phyloP scores from a whole-genome alignment of 139 green algal species.

The Micractinium conductrix region DNA sequence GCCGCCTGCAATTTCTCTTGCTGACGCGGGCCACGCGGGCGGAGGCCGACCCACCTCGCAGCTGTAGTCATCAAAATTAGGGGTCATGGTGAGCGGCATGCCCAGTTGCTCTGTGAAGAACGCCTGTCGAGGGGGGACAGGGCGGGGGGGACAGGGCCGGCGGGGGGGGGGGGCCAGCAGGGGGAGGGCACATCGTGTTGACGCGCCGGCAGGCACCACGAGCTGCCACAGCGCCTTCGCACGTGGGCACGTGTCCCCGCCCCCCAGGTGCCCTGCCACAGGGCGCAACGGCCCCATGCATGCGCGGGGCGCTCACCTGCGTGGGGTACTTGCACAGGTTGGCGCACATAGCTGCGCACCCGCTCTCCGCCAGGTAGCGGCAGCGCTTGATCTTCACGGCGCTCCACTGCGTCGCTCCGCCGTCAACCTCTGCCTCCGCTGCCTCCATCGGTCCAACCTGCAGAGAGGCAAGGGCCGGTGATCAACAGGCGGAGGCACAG shows the following conservation, averaged over 20 bases:
- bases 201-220: not conserved
- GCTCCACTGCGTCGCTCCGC: conserved; percentile 42
- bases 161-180: conserved; percentile 55
- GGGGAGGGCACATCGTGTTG: too few relatives aligned
- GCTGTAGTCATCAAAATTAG: conserved; percentile 70
- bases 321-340: conserved; percentile 83
- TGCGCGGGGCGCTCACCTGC: too few relatives aligned
- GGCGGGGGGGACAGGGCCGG: too few relatives aligned
- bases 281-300: too few relatives aligned
- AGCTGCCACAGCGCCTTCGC: not conserved
- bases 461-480: too few relatives aligned
- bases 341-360: conserved; percentile 76
- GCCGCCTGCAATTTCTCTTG: too few relatives aligned
- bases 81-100: conserved; percentile 83
- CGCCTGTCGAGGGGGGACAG: too few relatives aligned
- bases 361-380: conserved; percentile 67
- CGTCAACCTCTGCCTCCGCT: not conserved
- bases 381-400: conserved; percentile 76
- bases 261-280: too few relatives aligned
- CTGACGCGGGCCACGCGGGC: too few relatives aligned
- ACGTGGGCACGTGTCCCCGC: not conserved
- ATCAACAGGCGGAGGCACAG: too few relatives aligned
- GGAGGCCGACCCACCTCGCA: conserved; percentile 64
- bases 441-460: conserved; percentile 24
- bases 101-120: conserved; percentile 89